Evolutionary conservation across 2,329 filamentous ascomycete species (phyloP), one percentile per base, ranked within the genome.

Genomic region (Drechslerella dactyloides): DNA sequence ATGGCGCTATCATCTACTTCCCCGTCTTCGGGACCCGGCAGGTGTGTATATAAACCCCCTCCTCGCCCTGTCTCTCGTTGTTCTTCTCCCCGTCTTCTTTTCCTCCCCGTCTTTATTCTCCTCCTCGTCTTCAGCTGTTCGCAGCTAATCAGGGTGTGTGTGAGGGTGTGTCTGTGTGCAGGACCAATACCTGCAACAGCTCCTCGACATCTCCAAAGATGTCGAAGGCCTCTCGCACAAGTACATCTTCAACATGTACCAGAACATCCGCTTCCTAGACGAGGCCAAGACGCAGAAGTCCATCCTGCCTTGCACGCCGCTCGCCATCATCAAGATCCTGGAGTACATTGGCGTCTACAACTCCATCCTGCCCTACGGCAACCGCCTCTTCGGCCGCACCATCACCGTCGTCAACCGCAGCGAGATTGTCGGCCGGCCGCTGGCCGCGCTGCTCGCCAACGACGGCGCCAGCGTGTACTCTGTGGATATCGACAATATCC

Each of bases 241-340:
- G 78, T 93, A 97, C 82, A 89, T 97, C 78, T 93, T 93, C 86
- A 99, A 99, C 85, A 97, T 99, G 93, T 99, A 97, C 82, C 90
- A 97, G 83, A 99, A 99, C 82, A 87, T 96, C 77, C 91, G 94
- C 75, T 97, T 93, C 83, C 84, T 99, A 64, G 94, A 99, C 81
- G 89, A 89, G 2, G 80, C 84, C 48, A 90, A 91, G 80, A 84
- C 83, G 68, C 90, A 91, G 80, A 97, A 99, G 83, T 96, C 89
- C 54, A 91, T 97, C 75, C 83, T 99, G 58, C 94, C 94, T 3
- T 99, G 94, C 84, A 99, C 94, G 1, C 94, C 94, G 15, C 85
- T 99, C 23, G 94, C 94, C 24, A 89, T 96, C 70, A 90, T 97
- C 83, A 99, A 99, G 84, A 96, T 97, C 75, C 85, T 99, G 72